Evolutionary conservation across 352 stramenopile species (phyloP).

Genomic region (Pilasporangium apinafurcum): DNA sequence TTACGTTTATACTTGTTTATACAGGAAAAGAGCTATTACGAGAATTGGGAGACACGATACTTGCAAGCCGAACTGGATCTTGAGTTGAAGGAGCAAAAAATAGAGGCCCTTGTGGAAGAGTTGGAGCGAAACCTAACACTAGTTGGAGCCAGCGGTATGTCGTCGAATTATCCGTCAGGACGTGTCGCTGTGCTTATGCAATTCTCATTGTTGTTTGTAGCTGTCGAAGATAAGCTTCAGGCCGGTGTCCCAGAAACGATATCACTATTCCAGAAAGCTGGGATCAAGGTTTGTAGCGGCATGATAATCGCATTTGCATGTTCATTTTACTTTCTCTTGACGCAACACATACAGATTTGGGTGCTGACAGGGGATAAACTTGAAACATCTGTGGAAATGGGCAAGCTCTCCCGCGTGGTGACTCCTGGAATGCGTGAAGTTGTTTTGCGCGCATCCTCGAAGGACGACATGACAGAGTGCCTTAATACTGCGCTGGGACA

Average conservation of each 20-base stretch:
- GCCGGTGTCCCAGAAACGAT: constrained; percentile 94
- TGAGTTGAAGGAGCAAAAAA: constrained; percentile 49
- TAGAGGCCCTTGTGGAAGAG: constrained; percentile 52
- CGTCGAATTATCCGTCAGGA: background rate
- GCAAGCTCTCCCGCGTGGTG: constrained; percentile 85
- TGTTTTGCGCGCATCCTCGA: constrained; percentile 35
- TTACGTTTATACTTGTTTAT: background rate
- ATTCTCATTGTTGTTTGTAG: constrained; percentile 14
- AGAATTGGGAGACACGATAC: constrained; percentile 56
- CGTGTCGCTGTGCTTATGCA: background rate
- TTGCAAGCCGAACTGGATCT: constrained; percentile 71
- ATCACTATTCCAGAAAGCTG: constrained; percentile 84
- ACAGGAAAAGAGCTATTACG: constrained; percentile 66
- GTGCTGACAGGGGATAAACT: constrained; percentile 96
- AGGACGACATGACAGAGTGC: constrained; percentile 40
- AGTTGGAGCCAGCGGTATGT: constrained; percentile 78
- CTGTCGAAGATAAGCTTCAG: constrained; percentile 97
- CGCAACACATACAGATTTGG: constrained; percentile 64
- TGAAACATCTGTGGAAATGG: constrained; percentile 99
- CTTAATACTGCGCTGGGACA: constrained; percentile 45
- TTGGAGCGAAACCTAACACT: constrained; percentile 82
- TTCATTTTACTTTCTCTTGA: background rate
- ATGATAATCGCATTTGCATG: constrained; percentile 1
- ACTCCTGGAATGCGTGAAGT: constrained; percentile 79
- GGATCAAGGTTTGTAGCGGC: constrained; percentile 79